Base-by-base conservation (phyloP, 805 yeast species). In the Hyphopichia homilentoma region DNA sequence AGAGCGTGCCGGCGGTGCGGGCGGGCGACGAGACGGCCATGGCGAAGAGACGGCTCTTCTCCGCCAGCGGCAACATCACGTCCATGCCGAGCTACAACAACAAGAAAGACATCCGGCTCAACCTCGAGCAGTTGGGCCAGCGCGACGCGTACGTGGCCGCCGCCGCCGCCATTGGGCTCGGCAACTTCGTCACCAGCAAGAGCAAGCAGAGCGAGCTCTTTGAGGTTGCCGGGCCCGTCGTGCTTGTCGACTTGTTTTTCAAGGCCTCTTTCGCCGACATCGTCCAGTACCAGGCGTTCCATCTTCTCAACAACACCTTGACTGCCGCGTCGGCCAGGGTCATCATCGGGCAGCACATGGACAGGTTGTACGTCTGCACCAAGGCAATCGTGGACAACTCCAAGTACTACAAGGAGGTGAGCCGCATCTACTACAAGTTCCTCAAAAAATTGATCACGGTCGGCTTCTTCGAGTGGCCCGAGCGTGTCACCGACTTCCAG, bases 261-360 rank as follows among this genome's bases (percentile, higher is more conserved):
- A 22, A 23, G 16, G 41, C 38, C 17, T 32, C 33, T 2, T 48
- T 57, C 34, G 45, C 44, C 17, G 71, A 66, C 34, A 50, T 65
- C 5, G 50, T 65, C 5, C 69, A 61, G 33, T 48, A 46, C 34
- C 72, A 66, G 41, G 47, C 59, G 5, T 42, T 57, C 27, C 71
- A 66, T 39, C 36, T 60, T 35, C 41, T 65, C 30, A 59, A 48
- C 28, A 60, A 65, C 37, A 26, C 56, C 17, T 30, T 64, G 37
- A 45, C 39, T 19, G 16, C 19, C 9, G 38, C 30, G 1, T 38
- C 45, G 9, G 50, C 49, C 6, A 8, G 16, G 4, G 21, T 25
- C 3, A 35, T 49, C 2, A 16, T 49, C 3, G 35, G 34, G 6
- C 21, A 25, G 8, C 43, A 35, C 16, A 49, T 45, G 29, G 45